Evolutionary conservation across 2,329 filamentous ascomycete species (phyloP).

Genomic region (Zalaria sp.): DNA sequence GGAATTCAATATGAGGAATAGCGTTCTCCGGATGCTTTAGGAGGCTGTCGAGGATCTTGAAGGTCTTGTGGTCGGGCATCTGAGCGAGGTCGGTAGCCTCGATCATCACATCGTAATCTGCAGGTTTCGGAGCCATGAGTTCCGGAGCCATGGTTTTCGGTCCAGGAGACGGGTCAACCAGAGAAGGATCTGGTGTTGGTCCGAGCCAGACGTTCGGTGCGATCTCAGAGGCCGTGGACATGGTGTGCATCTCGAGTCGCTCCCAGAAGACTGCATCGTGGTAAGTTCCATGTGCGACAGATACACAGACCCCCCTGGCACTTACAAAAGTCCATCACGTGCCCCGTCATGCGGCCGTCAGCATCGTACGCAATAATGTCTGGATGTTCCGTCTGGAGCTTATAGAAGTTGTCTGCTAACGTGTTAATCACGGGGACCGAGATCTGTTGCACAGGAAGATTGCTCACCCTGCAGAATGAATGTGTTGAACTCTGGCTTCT

Average conservation of each 20-base stretch:
- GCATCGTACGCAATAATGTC: conserved; percentile 65
- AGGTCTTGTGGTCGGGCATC: conserved; percentile 52
- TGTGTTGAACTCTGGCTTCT: conserved; percentile 52
- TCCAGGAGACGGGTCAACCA: conserved; percentile 33
- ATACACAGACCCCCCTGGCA: conserved; percentile 4
- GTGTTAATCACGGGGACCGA: conserved; percentile 3
- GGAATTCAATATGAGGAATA: conserved; percentile 60
- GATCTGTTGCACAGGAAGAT: not conserved
- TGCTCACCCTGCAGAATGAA: conserved; percentile 54
- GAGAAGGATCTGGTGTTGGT: conserved; percentile 57
- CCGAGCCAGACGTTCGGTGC: conserved; percentile 82
- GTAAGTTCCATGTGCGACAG: not conserved
- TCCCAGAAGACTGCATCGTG: conserved; percentile 54
- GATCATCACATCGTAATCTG: conserved; percentile 55
- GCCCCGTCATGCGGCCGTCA: conserved; percentile 55
- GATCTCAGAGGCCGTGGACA: conserved; percentile 84
- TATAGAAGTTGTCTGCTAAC: conserved; percentile 43
- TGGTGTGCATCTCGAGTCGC: conserved; percentile 78
- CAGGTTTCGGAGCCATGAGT: conserved; percentile 2
- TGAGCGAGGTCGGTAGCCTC: conserved; percentile 79
- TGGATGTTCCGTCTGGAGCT: conserved; percentile 56
- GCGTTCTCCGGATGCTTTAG: conserved; percentile 22
- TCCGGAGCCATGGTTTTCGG: conserved; percentile 30
- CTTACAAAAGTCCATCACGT: conserved; percentile 70
- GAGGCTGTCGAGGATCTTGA: conserved; percentile 49